These are phyloP conservation scores for Yarrowia deformans DNA, from an alignment of 805 yeast species.

Conservation along the genomic window DNA sequence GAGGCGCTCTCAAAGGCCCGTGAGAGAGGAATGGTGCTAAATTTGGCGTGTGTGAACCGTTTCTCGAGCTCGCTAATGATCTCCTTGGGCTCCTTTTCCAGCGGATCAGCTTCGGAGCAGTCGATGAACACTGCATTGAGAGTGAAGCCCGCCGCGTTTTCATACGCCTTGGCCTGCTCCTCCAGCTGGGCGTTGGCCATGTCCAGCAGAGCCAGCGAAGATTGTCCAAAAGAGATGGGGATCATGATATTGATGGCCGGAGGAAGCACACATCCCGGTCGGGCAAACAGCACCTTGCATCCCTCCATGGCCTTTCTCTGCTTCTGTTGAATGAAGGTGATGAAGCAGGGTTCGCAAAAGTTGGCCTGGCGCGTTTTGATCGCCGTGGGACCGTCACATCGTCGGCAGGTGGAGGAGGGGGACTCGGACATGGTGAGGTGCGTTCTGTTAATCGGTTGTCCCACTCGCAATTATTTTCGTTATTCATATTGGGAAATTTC, in stretches of 20 bases:
- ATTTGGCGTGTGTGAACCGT: slow-evolving; percentile 44
- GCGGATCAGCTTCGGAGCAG: slow-evolving; percentile 31
- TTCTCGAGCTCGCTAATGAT: slow-evolving; percentile 40
- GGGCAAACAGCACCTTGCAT: slow-evolving; percentile 70
- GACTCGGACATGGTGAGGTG: background rate
- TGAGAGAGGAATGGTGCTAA: slow-evolving; percentile 4
- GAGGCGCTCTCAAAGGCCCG: background rate
- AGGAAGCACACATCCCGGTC: slow-evolving; percentile 45
- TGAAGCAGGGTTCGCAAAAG: slow-evolving; percentile 60
- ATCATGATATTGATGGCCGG: slow-evolving; percentile 59
- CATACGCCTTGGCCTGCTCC: slow-evolving; percentile 68
- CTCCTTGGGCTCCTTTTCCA: slow-evolving; percentile 39
- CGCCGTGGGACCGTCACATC: slow-evolving; percentile 26
- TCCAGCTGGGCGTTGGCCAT: slow-evolving; percentile 64
- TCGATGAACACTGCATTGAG: slow-evolving; percentile 61
- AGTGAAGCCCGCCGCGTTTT: slow-evolving; percentile 73
- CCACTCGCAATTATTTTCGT: too few species aligned
- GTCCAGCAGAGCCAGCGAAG: slow-evolving; percentile 74
- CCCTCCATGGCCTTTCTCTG: slow-evolving; percentile 83
- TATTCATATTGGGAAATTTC: slow-evolving; percentile 6
- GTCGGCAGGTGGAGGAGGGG: slow-evolving; percentile 2
- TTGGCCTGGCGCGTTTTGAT: slow-evolving; percentile 26
- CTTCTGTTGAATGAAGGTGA: slow-evolving; percentile 75
- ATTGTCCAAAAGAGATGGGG: slow-evolving; percentile 69
- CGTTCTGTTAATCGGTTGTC: too few species aligned